A percentile compares a stretch with the other conserved stretches of the same genome.
phyloP scores from a whole-genome alignment of 1,284 basidiomycete species.

The Microbotryum intermedium region DNA sequence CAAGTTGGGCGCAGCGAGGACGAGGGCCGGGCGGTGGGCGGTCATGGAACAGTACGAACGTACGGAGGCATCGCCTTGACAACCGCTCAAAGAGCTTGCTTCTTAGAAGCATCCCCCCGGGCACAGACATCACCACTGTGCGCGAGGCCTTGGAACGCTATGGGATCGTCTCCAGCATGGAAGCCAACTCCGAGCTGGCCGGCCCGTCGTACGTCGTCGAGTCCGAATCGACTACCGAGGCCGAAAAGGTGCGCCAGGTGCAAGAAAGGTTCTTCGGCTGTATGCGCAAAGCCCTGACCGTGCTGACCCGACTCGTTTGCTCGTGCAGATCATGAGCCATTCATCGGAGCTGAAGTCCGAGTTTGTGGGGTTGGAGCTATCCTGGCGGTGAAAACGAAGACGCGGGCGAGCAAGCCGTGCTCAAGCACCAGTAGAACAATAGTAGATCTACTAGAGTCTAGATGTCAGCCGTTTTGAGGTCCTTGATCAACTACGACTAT shows the following conservation, averaged over 20 bases:
- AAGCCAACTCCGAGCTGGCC: not conserved
- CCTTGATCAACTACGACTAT: no score
- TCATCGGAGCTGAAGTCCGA: no score
- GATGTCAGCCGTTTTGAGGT: no score
- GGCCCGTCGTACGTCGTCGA: not conserved
- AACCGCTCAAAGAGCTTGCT: not conserved
- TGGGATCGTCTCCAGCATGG: no score
- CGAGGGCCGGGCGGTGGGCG: not conserved
- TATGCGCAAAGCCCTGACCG: not conserved
- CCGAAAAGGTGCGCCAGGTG: constrained; percentile 4
- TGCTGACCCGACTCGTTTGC: no score
- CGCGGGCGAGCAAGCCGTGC: no score
- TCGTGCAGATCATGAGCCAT: no score
- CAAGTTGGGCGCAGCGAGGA: not conserved
- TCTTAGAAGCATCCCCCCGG: not conserved
- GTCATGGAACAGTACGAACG: not conserved
- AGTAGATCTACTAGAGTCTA: no score
- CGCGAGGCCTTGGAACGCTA: not conserved
- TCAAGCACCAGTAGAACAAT: no score
- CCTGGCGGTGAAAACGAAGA: no score
- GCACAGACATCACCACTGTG: not conserved
- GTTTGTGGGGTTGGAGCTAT: no score
- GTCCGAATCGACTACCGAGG: not conserved
- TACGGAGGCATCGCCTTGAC: not conserved
- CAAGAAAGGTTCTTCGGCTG: no score